Percentiles rank a stretch among this genome's conserved stretches.
Evolutionary conservation across 805 yeast species (phyloP).

Genomic region (Metschnikowia matae): DNA sequence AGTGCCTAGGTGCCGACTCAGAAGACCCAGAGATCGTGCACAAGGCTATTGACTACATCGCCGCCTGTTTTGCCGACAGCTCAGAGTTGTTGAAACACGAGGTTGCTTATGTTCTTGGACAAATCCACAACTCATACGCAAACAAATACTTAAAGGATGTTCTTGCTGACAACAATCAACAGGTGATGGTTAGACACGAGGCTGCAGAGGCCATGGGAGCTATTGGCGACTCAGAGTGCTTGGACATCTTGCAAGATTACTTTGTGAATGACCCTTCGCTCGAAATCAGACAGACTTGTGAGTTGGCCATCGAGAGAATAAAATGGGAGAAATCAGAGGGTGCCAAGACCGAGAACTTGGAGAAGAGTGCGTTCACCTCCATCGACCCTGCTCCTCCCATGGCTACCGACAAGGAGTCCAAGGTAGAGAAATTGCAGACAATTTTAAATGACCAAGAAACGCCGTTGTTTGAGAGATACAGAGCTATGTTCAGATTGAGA

Average conservation of each 20-base stretch:
- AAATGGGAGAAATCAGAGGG: conserved; percentile 80
- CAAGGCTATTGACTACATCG: conserved; percentile 74
- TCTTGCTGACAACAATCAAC: conserved; percentile 62
- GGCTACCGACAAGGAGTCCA: conserved; percentile 51
- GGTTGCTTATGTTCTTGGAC: conserved; percentile 96
- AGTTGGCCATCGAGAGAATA: conserved; percentile 91
- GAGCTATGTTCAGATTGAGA: conserved; percentile 97
- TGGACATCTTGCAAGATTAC: conserved; percentile 62
- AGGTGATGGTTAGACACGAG: conserved; percentile 97
- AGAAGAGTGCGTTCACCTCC: conserved; percentile 73
- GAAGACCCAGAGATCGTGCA: conserved; percentile 50
- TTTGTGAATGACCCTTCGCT: conserved; percentile 68
- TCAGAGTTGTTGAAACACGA: conserved; percentile 95
- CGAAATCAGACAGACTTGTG: conserved; percentile 96
- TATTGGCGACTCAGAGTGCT: conserved; percentile 72
- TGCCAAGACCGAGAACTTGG: conserved; percentile 64
- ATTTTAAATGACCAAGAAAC: conserved; percentile 71
- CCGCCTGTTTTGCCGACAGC: conserved; percentile 73
- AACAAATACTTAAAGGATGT: conserved; percentile 74
- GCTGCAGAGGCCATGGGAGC: conserved; percentile 99
- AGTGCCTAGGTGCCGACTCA: conserved; percentile 78
- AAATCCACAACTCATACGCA: conserved; percentile 78
- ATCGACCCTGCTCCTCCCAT: conserved; percentile 99
- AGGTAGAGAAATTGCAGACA: conserved; percentile 59
- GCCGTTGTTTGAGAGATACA: conserved; percentile 88